These are phyloP conservation scores for Sindora glabra DNA, from an alignment of 306 rosid genomes.

Conservation along the genomic window DNA sequence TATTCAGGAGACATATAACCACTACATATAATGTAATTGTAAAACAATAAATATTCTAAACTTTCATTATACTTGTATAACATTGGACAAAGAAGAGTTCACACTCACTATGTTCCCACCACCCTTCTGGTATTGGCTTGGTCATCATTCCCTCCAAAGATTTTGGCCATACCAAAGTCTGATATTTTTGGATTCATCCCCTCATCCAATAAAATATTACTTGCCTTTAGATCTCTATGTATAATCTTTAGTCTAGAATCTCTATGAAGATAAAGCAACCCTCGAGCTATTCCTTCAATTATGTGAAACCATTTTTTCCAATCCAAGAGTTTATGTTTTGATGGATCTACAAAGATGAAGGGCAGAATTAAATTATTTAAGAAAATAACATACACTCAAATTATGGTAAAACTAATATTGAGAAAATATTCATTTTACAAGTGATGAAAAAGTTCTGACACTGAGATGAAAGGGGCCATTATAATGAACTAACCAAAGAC, in stretches of 20 bases:
- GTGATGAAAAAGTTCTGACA: constrained; percentile 1
- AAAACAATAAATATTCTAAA: no score
- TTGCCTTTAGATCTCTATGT: constrained; percentile 18
- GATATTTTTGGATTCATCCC: constrained; percentile 22
- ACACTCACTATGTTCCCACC: constrained; percentile 6
- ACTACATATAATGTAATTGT: background rate
- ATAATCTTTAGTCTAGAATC: constrained; percentile 22
- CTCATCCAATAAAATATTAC: constrained; percentile 15
- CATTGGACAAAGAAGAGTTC: background rate
- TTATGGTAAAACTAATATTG: no score
- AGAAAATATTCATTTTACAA: no score
- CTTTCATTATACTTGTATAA: background rate
- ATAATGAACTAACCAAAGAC: constrained; percentile 25
- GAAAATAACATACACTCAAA: background rate
- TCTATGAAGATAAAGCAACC: constrained; percentile 21
- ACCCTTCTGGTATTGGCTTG: constrained; percentile 12
- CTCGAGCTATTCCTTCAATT: constrained; percentile 25
- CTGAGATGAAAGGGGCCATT: background rate
- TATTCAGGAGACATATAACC: constrained; percentile 1
- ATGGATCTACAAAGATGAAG: background rate
- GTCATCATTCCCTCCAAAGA: constrained; percentile 22
- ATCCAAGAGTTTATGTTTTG: background rate
- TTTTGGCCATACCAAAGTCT: constrained; percentile 28
- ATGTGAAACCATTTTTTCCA: constrained; percentile 11
- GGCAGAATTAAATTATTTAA: background rate